Conservation (phyloP, 306 rosid genomes). For the Malus domestica region DNA sequence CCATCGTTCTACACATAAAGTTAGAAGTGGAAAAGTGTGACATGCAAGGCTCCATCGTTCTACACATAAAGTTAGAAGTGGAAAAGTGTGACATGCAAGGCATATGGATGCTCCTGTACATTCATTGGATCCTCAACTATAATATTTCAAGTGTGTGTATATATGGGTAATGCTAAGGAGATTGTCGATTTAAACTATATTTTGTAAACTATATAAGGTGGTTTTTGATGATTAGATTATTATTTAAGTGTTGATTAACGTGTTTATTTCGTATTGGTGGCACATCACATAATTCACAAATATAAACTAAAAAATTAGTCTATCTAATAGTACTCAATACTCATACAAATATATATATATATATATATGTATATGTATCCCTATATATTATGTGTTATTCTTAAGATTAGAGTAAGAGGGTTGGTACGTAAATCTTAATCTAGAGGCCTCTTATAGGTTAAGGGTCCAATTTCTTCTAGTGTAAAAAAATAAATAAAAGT, state of each 20-base stretch:
- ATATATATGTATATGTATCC: background rate
- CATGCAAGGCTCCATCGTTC: background rate
- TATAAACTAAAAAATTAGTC: too few relatives aligned
- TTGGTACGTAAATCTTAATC: background rate
- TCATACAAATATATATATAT: too few relatives aligned
- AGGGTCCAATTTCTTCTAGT: too few relatives aligned
- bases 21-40: background rate
- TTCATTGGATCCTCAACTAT: conserved; percentile 16
- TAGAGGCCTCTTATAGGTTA: background rate
- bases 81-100: background rate
- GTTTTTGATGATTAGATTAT: too few relatives aligned
- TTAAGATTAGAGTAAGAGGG: background rate
- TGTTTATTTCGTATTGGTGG: too few relatives aligned
- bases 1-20: background rate
- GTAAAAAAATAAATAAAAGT: too few relatives aligned
- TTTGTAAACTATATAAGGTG: too few relatives aligned
- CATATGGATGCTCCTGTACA: background rate
- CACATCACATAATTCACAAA: too few relatives aligned
- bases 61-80: background rate
- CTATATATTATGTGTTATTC: background rate
- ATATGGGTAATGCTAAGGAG: too few relatives aligned
- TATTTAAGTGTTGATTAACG: too few relatives aligned
- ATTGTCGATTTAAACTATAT: too few relatives aligned
- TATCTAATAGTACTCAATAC: too few relatives aligned
- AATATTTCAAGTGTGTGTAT: background rate